A percentile compares a stretch with the other conserved stretches of the same genome.
Conservation (phyloP, 768 basidiomycete species). For the Phlebiopsis gigantea region DNA sequence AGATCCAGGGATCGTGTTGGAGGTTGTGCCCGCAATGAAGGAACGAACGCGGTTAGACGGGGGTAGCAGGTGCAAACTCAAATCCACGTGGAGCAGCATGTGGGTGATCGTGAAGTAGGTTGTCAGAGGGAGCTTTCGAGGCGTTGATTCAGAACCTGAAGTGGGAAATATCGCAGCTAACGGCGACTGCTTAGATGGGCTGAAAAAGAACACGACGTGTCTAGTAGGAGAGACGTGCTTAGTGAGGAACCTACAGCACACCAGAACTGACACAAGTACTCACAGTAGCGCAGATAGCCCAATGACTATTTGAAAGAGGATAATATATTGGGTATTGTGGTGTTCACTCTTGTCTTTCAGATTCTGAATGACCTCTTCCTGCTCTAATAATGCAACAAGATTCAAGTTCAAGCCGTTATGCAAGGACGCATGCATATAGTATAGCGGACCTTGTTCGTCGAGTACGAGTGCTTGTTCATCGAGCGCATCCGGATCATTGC, state of each 20-base stretch:
- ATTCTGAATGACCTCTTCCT: conserved; percentile 23
- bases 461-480: conserved; percentile 16
- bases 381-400: conserved; percentile 20
- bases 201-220: conserved; percentile 17
- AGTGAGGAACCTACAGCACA: not conserved
- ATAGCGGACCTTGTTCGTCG: conserved; percentile 23
- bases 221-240: conserved; percentile 5
- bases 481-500: conserved; percentile 10
- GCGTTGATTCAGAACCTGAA: not conserved
- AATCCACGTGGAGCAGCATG: conserved; percentile 17
- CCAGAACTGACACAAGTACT: not conserved
- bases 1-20: conserved; percentile 6
- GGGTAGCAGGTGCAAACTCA: conserved; percentile 13
- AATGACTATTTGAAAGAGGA: conserved; percentile 15
- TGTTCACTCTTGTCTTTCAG: conserved; percentile 15
- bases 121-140: conserved; percentile 11
- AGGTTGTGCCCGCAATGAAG: not conserved
- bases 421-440: not conserved
- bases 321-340: conserved; percentile 13
- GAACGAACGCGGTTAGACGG: conserved; percentile 2
- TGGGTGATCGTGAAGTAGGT: conserved; percentile 15
- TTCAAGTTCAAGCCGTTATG: not conserved
- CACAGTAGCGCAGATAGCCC: conserved; percentile 20
- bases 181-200: conserved; percentile 15
- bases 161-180: conserved; percentile 16